Conservation (phyloP, 768 basidiomycete species). For the Termitomyces sp. region DNA sequence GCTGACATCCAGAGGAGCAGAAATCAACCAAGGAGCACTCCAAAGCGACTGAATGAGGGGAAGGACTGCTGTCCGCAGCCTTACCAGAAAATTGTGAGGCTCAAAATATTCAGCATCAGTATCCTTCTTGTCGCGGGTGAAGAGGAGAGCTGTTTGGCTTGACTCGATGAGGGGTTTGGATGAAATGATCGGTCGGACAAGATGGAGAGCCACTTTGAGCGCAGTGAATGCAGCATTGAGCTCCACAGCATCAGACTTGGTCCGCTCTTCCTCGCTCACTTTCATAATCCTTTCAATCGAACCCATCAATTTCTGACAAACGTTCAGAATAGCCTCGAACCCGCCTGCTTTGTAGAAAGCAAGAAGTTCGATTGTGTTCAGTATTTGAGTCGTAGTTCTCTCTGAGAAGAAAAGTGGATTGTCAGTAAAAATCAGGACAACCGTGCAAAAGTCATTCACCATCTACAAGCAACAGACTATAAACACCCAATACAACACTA, state of each 20-base stretch:
- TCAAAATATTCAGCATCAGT: conserved; percentile 80
- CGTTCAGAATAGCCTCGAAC: conserved; percentile 57
- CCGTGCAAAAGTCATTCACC: conserved; percentile 27
- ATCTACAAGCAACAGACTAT: conserved; percentile 44
- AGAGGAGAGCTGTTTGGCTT: conserved; percentile 69
- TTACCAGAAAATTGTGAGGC: conserved; percentile 83
- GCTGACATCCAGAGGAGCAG: conserved; percentile 70
- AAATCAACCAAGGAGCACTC: conserved; percentile 79
- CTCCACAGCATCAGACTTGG: conserved; percentile 55
- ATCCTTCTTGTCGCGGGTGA: conserved; percentile 75
- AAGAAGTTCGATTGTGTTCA: conserved; percentile 81
- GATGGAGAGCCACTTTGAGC: conserved; percentile 75
- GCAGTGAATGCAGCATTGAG: conserved; percentile 77
- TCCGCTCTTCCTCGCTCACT: conserved; percentile 52
- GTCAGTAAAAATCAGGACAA: conserved; percentile 10
- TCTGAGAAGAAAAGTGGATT: conserved; percentile 40
- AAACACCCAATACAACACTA: conserved; percentile 43
- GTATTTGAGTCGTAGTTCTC: conserved; percentile 63
- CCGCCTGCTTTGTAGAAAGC: conserved; percentile 74
- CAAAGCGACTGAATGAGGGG: conserved; percentile 71
- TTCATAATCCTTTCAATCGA: conserved; percentile 54
- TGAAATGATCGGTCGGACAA: conserved; percentile 73
- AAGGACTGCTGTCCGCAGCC: conserved; percentile 64
- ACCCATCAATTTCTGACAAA: conserved; percentile 51
- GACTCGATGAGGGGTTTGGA: conserved; percentile 83